A percentile compares a stretch with the other conserved stretches of the same genome.
Conservation (phyloP, 257 asterid genomes). For the Lycium barbarum region DNA sequence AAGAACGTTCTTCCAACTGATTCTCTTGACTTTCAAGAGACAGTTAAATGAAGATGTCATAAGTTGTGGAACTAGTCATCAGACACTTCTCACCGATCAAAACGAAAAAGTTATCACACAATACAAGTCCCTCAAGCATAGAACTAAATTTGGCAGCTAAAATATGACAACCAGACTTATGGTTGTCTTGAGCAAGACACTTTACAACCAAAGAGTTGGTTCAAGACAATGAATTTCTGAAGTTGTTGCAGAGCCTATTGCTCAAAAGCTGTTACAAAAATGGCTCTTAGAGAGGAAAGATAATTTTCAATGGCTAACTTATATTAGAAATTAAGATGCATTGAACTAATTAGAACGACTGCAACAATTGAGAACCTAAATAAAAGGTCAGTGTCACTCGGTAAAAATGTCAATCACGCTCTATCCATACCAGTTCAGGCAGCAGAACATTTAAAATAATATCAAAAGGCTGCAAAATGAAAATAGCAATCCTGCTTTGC, state of each 20-base stretch:
- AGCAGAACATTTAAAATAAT: not conserved
- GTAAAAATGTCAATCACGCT: not conserved
- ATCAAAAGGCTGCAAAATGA: not conserved
- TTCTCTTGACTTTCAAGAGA: not conserved
- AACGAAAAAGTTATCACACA: not conserved
- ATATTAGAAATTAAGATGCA: not conserved
- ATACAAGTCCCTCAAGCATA: constrained; percentile 4
- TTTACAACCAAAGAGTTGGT: not conserved
- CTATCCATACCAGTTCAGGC: not conserved
- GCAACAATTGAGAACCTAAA: constrained; percentile 6
- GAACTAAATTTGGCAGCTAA: not conserved
- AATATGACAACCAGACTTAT: not conserved
- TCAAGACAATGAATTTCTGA: not conserved
- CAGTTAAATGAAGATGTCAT: not conserved
- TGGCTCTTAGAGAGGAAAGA: not conserved
- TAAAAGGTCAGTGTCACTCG: not conserved
- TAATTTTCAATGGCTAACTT: not conserved
- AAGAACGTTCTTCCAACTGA: not conserved
- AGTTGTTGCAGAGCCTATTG: not conserved
- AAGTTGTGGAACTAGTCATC: not conserved
- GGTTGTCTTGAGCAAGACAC: not conserved
- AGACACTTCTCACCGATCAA: not conserved
- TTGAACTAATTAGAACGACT: not conserved
- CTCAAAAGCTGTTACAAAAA: not conserved
- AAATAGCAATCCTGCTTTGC: not conserved